Conservation (phyloP, 148 eudicot genomes). For the Cornus florida region DNA sequence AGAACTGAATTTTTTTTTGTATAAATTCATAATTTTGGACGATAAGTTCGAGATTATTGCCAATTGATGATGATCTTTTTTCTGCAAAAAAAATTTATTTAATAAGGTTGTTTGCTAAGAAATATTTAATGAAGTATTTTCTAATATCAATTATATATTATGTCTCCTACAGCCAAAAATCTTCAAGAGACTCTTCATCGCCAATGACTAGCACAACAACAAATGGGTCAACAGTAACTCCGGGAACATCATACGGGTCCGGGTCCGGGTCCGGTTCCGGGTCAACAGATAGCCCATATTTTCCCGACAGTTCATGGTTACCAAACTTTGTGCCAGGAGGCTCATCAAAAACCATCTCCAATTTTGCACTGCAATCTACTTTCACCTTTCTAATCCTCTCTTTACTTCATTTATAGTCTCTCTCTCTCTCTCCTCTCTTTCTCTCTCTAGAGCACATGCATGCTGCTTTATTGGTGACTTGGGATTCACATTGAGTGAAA, state of each 20-base stretch:
- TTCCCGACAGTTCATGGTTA: constrained; percentile 29
- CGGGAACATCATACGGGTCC: neutral
- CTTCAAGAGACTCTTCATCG: constrained; percentile 41
- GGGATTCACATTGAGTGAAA: neutral
- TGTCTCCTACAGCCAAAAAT: constrained; percentile 43
- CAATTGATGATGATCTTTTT: too few relatives aligned
- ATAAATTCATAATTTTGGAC: too few relatives aligned
- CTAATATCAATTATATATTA: neutral
- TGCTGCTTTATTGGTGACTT: neutral
- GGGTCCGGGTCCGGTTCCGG: constrained; percentile 13
- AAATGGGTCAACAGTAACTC: neutral
- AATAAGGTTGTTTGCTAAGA: too few relatives aligned
- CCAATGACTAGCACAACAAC: neutral
- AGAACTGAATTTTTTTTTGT: too few relatives aligned
- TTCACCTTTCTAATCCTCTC: constrained; percentile 10
- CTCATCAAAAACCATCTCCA: constrained; percentile 2
- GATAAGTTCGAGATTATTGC: too few relatives aligned
- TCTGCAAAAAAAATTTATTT: too few relatives aligned
- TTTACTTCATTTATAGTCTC: neutral
- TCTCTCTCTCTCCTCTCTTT: neutral
- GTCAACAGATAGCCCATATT: neutral
- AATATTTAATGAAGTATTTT: neutral
- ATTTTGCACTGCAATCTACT: constrained; percentile 11
- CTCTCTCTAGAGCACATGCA: neutral
- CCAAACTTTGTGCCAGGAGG: constrained; percentile 23